Evolutionary conservation across 2,329 filamentous ascomycete species (phyloP), one percentile per base, ranked within the genome.

Genomic region (Colletotrichum eleusines): DNA sequence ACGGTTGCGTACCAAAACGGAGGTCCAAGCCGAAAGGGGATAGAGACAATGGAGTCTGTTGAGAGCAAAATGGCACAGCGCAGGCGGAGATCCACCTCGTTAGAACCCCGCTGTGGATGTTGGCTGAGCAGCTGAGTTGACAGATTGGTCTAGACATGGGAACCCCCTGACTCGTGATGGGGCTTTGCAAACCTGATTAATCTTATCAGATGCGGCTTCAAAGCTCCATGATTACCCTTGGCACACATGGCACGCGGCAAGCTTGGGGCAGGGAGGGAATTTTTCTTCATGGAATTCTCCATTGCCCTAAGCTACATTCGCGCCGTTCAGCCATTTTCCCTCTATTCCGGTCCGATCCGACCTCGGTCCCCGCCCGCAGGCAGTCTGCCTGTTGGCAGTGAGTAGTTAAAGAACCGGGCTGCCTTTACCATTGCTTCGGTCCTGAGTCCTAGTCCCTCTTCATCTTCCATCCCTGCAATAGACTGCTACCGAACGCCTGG

Each of bases 171-270:
- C 69, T 71, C 69, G 53, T 16, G 60, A 33, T 14, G 53, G 44
- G 53, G 53, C 3, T n/a, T 28, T 53, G 11, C 14, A 28, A 53
- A n/a, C 64, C 51, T 31, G 28, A 40, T 48, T 67, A 63, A 69
- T 71, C 69, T 71, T 71, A 71, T 71, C 69, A 71, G 69, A 71
- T 71, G 69, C 46, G 58, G 42, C 58, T 68, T 58, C 35, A 42
- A 63, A 40, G 18, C 28, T n/a, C n/a, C 38, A 62, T 68, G 58
- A 40, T 48, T 18, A 48, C 6, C 16, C 69, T 68, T 69, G 69
- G 64, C 69, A 51, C 58, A 33, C 6, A 14, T 68, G 63, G 57
- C 33, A 48, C 35, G 8, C 28, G 26, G 35, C 50, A 71, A 68
- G 58, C 28, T 40, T 48, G 68, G 51, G 42, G 46, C 35, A 33